Evolutionary conservation across 2,329 filamentous ascomycete species (phyloP).

Genomic region (Aureobasidium sp.): DNA sequence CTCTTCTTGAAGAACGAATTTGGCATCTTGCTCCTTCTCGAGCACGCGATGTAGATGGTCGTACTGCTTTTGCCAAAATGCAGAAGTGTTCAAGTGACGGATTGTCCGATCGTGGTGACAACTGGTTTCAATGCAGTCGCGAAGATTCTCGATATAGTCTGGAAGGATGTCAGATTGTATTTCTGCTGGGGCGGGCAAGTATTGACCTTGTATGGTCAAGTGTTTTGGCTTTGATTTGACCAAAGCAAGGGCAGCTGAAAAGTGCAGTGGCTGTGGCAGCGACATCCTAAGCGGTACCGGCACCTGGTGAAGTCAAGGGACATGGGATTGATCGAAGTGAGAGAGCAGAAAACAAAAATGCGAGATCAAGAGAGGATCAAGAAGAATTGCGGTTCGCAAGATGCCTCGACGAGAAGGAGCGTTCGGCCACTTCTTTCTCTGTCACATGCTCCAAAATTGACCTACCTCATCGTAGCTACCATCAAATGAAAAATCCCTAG

Average conservation of each 20-base stretch:
- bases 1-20: background rate
- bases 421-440: background rate
- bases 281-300: background rate
- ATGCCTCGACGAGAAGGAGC: background rate
- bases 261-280: constrained; percentile 5
- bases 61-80: background rate
- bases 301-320: too few species aligned
- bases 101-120: background rate
- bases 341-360: background rate
- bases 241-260: constrained; percentile 24
- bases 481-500: too few species aligned
- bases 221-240: constrained; percentile 33
- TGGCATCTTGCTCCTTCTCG: constrained; percentile 3
- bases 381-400: background rate
- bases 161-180: constrained; percentile 17
- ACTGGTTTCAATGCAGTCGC: constrained; percentile 28
- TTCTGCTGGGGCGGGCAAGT: background rate
- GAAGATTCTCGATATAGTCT: constrained; percentile 14
- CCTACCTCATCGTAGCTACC: background rate
- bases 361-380: background rate
- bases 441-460: background rate
- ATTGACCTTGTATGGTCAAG: constrained; percentile 25
- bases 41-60: constrained; percentile 22
- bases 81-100: background rate
- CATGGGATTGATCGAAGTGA: background rate